phyloP scores from a whole-genome alignment of 2,329 filamentous ascomycete genomes.

The Claviceps sp. region DNA sequence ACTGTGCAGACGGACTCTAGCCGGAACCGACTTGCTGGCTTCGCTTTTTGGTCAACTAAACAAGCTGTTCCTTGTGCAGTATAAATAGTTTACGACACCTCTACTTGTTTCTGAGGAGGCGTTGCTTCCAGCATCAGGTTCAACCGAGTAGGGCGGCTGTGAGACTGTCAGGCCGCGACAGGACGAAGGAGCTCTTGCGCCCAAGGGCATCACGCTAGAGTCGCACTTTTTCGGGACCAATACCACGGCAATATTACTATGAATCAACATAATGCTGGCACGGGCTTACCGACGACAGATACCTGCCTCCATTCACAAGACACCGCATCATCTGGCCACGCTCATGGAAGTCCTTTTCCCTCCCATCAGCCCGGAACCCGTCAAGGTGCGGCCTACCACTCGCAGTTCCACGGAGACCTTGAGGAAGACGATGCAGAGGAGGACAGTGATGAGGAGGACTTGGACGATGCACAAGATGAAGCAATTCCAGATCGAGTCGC shows the following conservation, averaged over 20 bases:
- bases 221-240: background rate
- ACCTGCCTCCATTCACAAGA: conserved; percentile 5
- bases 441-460: conserved; percentile 16
- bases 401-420: conserved; percentile 6
- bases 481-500: conserved; percentile 11
- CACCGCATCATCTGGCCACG: background rate
- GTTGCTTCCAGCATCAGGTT: conserved; percentile 2
- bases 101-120: background rate
- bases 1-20: background rate
- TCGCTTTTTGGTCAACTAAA: background rate
- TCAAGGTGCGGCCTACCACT: background rate
- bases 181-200: conserved; percentile 1
- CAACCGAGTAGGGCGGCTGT: background rate
- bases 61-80: background rate
- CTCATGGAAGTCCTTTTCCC: background rate
- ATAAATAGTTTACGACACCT: background rate
- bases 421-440: conserved; percentile 14
- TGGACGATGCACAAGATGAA: conserved; percentile 23
- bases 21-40: background rate
- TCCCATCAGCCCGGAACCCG: background rate
- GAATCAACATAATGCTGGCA: conserved; percentile 2
- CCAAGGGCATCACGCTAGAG: background rate
- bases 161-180: conserved; percentile 2
- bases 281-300: conserved; percentile 4
- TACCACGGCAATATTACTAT: background rate